A percentile compares a stretch with the other conserved stretches of the same genome.
Conservation (phyloP, 768 basidiomycete genomes). For the Rhizopogon vinicolor region DNA sequence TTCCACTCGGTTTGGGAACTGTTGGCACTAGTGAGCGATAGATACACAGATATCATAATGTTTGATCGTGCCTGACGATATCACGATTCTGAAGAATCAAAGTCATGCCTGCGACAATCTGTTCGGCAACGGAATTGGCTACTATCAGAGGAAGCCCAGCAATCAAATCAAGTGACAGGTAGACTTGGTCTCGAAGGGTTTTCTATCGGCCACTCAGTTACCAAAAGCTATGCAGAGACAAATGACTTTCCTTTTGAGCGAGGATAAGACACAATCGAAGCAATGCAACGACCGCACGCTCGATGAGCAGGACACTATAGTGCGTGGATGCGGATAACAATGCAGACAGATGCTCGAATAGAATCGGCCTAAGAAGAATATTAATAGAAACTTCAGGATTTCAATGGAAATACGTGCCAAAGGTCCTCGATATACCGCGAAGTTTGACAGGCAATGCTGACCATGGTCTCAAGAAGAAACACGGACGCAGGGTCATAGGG, state of each 20-base stretch:
- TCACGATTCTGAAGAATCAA: constrained; percentile 72
- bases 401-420: constrained; percentile 52
- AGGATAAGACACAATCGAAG: constrained; percentile 81
- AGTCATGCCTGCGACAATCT: constrained; percentile 80
- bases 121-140: constrained; percentile 85
- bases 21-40: constrained; percentile 6
- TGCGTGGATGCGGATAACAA: constrained; percentile 71
- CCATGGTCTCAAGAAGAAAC: constrained; percentile 92
- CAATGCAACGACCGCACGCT: constrained; percentile 88
- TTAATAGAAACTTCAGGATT: background rate
- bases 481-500: constrained; percentile 95
- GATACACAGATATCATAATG: background rate
- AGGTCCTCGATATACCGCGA: constrained; percentile 80
- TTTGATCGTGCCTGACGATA: constrained; percentile 50
- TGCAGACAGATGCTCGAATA: constrained; percentile 89
- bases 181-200: constrained; percentile 86
- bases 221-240: background rate
- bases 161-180: constrained; percentile 88
- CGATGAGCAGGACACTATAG: constrained; percentile 89
- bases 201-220: constrained; percentile 39
- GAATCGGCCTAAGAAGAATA: constrained; percentile 70
- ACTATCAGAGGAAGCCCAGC: constrained; percentile 72
- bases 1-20: constrained; percentile 97
- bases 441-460: constrained; percentile 78
- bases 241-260: constrained; percentile 61